Percentiles rank a stretch among this genome's conserved stretches.
phyloP scores from a whole-genome alignment of 2,329 filamentous ascomycete species.

The Myriosclerotinia duriaeana region DNA sequence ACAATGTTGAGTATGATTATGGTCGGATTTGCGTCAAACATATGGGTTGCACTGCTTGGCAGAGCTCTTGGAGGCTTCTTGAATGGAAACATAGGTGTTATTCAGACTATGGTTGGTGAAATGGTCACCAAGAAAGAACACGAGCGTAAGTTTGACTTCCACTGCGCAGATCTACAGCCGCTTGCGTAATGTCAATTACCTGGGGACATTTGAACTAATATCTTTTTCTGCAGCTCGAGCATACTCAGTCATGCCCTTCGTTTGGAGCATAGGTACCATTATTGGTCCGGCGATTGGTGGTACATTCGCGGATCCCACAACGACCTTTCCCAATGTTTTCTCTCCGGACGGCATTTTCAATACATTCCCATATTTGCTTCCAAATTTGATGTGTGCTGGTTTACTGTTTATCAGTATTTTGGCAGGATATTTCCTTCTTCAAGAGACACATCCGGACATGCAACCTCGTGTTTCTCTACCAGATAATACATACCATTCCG shows the following conservation, averaged over 20 bases:
- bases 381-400: conserved; percentile 78
- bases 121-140: conserved; percentile 61
- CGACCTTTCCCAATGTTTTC: conserved; percentile 71
- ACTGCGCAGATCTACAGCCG: background rate
- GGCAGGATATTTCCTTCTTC: conserved; percentile 74
- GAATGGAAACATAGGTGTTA: conserved; percentile 89
- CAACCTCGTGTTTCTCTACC: conserved; percentile 53
- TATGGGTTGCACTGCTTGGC: conserved; percentile 78
- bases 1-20: conserved; percentile 81
- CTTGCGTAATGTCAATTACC: background rate
- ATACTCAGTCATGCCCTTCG: conserved; percentile 90
- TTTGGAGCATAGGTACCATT: conserved; percentile 89
- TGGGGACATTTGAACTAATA: conserved; percentile 3
- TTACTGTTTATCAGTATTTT: conserved; percentile 78
- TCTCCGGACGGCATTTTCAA: conserved; percentile 68
- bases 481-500: conserved; percentile 52
- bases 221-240: conserved; percentile 55
- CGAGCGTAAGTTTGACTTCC: conserved; percentile 24
- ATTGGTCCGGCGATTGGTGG: conserved; percentile 87
- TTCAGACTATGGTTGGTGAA: conserved; percentile 85
- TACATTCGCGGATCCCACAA: conserved; percentile 75
- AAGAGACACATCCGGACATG: conserved; percentile 88
- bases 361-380: conserved; percentile 80
- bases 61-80: conserved; percentile 76
- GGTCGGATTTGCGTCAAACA: conserved; percentile 78